Evolutionary conservation across 1,284 basidiomycete species (phyloP).

Genomic region (Mycosarcoma maydis): DNA sequence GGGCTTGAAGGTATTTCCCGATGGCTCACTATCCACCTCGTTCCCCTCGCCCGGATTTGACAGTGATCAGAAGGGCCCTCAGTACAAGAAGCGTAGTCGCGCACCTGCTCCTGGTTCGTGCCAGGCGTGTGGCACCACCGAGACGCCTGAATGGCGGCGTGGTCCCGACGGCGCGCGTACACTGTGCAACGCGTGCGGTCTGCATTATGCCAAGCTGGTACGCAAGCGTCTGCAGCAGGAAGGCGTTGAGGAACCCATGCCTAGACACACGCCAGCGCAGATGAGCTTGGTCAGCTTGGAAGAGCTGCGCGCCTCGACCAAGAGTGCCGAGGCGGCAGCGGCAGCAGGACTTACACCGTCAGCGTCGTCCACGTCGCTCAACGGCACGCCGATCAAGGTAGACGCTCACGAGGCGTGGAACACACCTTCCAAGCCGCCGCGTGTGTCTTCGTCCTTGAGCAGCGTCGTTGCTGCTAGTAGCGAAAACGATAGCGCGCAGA

Average conservation of each 20-base stretch:
- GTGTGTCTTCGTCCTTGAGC: slow-evolving; percentile 15
- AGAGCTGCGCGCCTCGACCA: slow-evolving; percentile 56
- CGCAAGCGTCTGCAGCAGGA: slow-evolving; percentile 51
- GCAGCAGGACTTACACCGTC: slow-evolving; percentile 22
- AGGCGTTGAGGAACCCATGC: slow-evolving; percentile 38
- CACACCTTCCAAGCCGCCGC: slow-evolving; percentile 36
- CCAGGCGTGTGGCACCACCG: slow-evolving; percentile 56
- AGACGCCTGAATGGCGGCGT: slow-evolving; percentile 65
- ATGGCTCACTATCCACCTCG: slow-evolving; percentile 39
- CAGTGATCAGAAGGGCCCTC: slow-evolving; percentile 41
- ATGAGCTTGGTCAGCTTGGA: slow-evolving; percentile 51
- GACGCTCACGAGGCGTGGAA: slow-evolving; percentile 25
- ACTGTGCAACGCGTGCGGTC: slow-evolving; percentile 65
- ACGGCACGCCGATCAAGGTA: slow-evolving; percentile 32
- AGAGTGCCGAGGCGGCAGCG: slow-evolving; percentile 41
- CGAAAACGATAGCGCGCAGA: slow-evolving; percentile 1
- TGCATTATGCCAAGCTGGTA: slow-evolving; percentile 59
- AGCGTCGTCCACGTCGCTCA: slow-evolving; percentile 25
- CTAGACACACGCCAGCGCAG: slow-evolving; percentile 24
- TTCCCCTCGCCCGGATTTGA: slow-evolving; percentile 42
- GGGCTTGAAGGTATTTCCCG: slow-evolving; percentile 31
- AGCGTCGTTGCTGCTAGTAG: slow-evolving; percentile 18
- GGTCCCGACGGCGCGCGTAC: slow-evolving; percentile 64
- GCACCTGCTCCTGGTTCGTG: slow-evolving; percentile 62
- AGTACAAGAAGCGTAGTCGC: slow-evolving; percentile 65